Conservation (phyloP, 2,329 filamentous ascomycete species). For the Zymoseptoria tritici region DNA sequence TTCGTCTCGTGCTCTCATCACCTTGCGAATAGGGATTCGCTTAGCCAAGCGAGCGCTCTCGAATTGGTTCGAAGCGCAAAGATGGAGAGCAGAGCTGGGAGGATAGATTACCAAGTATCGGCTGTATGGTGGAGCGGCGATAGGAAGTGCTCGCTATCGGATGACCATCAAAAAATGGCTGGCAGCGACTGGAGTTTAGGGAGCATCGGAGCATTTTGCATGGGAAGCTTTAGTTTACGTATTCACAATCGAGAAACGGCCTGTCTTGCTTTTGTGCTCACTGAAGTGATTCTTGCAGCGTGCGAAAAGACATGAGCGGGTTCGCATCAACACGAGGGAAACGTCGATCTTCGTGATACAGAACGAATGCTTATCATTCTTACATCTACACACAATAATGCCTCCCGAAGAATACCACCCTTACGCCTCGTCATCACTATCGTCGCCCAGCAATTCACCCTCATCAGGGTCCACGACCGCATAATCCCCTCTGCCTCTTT, state of each 20-base stretch:
- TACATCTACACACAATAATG: neutral
- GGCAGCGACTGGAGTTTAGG: neutral
- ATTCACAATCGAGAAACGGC: neutral
- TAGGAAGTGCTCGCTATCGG: neutral
- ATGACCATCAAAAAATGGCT: neutral
- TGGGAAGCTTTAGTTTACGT: neutral
- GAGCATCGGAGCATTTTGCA: neutral
- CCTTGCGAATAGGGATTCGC: neutral
- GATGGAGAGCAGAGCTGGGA: neutral
- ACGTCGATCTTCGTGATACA: neutral
- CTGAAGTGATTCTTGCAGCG: too few species aligned
- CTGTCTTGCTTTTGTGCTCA: neutral
- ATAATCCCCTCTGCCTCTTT: constrained; percentile 80
- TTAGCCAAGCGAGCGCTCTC: neutral
- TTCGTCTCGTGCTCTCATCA: neutral
- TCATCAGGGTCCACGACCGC: constrained; percentile 85
- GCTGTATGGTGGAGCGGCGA: neutral
- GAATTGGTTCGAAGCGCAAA: too few species aligned
- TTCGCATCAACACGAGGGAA: neutral
- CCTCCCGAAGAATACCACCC: neutral
- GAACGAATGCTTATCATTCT: neutral
- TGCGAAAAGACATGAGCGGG: too few species aligned
- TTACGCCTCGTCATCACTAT: constrained; percentile 72
- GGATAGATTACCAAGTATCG: neutral
- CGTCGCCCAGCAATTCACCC: constrained; percentile 81